A percentile compares a stretch with the other conserved stretches of the same genome.
Conservation (phyloP, 768 basidiomycete species). For the Mycena indigotica region DNA sequence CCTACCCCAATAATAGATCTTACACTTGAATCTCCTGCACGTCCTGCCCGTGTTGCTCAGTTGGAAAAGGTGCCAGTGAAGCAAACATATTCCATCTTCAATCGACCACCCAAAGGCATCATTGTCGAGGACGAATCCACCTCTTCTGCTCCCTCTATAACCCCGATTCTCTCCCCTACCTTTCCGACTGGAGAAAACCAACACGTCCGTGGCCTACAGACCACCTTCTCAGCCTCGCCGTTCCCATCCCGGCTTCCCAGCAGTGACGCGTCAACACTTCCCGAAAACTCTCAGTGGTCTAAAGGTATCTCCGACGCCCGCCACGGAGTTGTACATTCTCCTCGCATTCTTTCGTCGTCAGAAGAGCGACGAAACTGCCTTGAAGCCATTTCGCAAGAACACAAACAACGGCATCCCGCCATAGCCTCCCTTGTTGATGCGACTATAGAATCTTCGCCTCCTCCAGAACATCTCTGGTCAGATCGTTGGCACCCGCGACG, state of each 20-base stretch:
- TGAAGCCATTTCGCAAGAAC: slow-evolving; percentile 34
- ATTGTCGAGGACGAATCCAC: slow-evolving; percentile 6
- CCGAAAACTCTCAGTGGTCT: not conserved
- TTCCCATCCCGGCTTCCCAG: slow-evolving; percentile 1
- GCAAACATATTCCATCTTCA: slow-evolving; percentile 50
- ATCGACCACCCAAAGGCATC: slow-evolving; percentile 28
- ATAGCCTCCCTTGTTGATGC: slow-evolving; percentile 43
- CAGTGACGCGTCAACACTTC: not conserved
- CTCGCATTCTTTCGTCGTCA: not conserved
- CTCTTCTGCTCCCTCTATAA: not conserved
- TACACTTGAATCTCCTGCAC: not conserved
- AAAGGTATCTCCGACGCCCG: not conserved
- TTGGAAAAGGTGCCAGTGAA: slow-evolving; percentile 23
- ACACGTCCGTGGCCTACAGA: slow-evolving; percentile 65
- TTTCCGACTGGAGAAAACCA: slow-evolving; percentile 55
- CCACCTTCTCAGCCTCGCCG: slow-evolving; percentile 28
- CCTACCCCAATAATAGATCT: slow-evolving; percentile 7
- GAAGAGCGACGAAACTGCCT: slow-evolving; percentile 20
- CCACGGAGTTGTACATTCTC: not conserved
- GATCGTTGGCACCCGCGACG: slow-evolving; percentile 75
- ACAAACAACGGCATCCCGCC: slow-evolving; percentile 48
- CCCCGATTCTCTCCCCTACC: slow-evolving; percentile 31
- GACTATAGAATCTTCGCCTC: slow-evolving; percentile 16
- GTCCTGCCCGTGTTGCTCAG: not conserved
- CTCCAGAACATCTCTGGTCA: slow-evolving; percentile 59